phyloP scores from a whole-genome alignment of 257 asterid species.

The Fraxinus quadrangulata region DNA sequence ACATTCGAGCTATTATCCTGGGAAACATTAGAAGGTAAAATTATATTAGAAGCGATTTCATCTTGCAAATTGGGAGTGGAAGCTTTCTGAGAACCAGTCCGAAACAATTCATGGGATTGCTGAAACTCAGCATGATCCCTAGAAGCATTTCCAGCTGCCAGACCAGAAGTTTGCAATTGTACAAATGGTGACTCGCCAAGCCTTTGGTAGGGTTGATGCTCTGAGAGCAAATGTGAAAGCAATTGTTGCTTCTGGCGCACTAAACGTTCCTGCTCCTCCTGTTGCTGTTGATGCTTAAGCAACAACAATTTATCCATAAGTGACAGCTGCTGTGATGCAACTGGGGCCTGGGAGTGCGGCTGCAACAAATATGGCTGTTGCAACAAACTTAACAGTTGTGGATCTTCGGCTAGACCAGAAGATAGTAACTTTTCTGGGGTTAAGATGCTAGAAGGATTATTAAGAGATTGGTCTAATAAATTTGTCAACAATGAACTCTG shows the following conservation, averaged over 20 bases:
- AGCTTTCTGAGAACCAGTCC: conserved; percentile 41
- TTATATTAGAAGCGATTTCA: conserved; percentile 42
- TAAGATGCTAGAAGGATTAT: conserved; percentile 53
- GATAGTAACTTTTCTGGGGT: conserved; percentile 58
- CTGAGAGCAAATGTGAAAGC: conserved; percentile 71
- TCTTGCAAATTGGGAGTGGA: conserved; percentile 44
- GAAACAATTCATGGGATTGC: conserved; percentile 52
- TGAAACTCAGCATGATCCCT: conserved; percentile 53
- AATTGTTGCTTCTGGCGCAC: conserved; percentile 80
- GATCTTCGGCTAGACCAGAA: conserved; percentile 74
- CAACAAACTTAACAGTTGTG: conserved; percentile 67
- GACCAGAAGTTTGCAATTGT: conserved; percentile 53
- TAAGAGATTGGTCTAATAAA: conserved; percentile 53
- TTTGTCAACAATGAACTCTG: conserved; percentile 54
- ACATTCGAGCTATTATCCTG: conserved; percentile 44
- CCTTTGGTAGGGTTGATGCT: conserved; percentile 57
- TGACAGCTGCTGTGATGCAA: conserved; percentile 63
- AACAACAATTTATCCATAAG: conserved; percentile 67
- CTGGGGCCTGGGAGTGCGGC: conserved; percentile 65
- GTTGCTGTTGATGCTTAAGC: conserved; percentile 75
- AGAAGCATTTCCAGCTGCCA: conserved; percentile 50
- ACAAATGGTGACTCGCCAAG: conserved; percentile 54
- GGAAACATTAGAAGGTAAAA: conserved; percentile 48
- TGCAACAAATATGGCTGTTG: conserved; percentile 81
- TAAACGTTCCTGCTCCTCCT: conserved; percentile 66